phyloP scores from a whole-genome alignment of 2,329 filamentous ascomycete species.

The Pyricularia grisea region DNA sequence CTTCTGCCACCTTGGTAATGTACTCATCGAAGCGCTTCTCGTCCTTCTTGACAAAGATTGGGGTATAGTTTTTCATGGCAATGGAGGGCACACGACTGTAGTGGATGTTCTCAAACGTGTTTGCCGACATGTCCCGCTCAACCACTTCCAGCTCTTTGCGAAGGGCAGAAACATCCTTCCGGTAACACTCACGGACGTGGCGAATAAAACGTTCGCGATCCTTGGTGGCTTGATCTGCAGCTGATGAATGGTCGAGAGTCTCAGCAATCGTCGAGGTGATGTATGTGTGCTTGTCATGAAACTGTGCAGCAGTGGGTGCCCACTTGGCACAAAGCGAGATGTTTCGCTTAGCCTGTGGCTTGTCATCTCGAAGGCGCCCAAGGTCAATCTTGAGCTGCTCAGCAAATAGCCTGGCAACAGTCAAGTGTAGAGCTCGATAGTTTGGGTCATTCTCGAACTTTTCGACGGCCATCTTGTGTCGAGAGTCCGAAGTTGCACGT shows the following conservation, averaged over 20 bases:
- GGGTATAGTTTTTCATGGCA: conserved; percentile 44
- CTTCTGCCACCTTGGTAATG: conserved; percentile 34
- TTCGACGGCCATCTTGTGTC: conserved; percentile 28
- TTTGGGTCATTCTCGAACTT: conserved; percentile 30
- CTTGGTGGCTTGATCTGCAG: conserved; percentile 13
- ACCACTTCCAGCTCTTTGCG: conserved; percentile 43
- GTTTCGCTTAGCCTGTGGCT: conserved; percentile 27
- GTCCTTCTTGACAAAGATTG: conserved; percentile 41
- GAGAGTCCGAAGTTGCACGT: conserved; percentile 22
- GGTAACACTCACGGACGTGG: conserved; percentile 42
- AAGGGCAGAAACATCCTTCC: conserved; percentile 39
- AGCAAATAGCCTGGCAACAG: conserved; percentile 45
- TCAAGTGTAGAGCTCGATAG: conserved; percentile 42
- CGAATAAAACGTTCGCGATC: conserved; percentile 42
- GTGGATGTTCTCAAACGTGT: conserved; percentile 38
- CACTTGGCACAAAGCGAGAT: conserved; percentile 52
- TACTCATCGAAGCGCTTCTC: conserved; percentile 38
- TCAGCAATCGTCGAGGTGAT: conserved; percentile 49
- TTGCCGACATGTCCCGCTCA: conserved; percentile 38
- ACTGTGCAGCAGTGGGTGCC: conserved; percentile 43
- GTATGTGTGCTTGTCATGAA: conserved; percentile 50
- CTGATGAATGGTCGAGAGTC: conserved; percentile 31
- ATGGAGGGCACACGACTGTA: conserved; percentile 47
- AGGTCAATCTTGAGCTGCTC: conserved; percentile 41
- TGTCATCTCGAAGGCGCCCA: conserved; percentile 23